phyloP scores from a whole-genome alignment of 2,329 filamentous ascomycete species.

The Fusarium mangiferae region DNA sequence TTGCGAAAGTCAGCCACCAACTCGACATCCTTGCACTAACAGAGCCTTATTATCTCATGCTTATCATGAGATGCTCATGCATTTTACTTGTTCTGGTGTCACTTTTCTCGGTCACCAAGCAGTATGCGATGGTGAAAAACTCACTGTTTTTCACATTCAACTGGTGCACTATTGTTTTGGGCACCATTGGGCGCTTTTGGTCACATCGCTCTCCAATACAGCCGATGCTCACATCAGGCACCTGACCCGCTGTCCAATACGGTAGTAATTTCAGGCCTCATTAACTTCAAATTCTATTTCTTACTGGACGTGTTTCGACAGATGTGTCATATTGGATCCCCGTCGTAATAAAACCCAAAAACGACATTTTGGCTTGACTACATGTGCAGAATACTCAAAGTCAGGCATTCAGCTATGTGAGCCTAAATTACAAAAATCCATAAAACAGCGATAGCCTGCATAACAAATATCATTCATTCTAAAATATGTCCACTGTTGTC shows the following conservation, averaged over 20 bases:
- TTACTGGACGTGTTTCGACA: background rate
- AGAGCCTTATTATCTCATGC: background rate
- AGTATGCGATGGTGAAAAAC: no score
- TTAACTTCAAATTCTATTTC: background rate
- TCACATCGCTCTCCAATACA: background rate
- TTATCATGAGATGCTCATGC: background rate
- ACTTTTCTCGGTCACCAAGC: background rate
- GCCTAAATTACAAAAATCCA: no score
- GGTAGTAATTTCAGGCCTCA: background rate
- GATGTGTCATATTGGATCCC: no score
- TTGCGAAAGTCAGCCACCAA: background rate
- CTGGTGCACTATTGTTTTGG: rapidly evolving
- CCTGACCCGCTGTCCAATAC: no score
- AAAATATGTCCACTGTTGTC: rapidly evolving
- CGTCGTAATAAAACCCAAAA: no score
- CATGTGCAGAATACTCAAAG: no score
- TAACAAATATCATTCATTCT: rapidly evolving
- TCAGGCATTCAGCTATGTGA: no score
- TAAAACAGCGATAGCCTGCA: background rate
- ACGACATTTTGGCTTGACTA: no score
- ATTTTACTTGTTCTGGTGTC: rapidly evolving
- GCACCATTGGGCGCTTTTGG: background rate
- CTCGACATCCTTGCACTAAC: background rate
- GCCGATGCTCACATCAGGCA: no score
- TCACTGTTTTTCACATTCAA: no score